A percentile compares a stretch with the other conserved stretches of the same genome.
Evolutionary conservation across 2,329 filamentous ascomycete genomes (phyloP).

Genomic region (Colletotrichum lindemuthianum): DNA sequence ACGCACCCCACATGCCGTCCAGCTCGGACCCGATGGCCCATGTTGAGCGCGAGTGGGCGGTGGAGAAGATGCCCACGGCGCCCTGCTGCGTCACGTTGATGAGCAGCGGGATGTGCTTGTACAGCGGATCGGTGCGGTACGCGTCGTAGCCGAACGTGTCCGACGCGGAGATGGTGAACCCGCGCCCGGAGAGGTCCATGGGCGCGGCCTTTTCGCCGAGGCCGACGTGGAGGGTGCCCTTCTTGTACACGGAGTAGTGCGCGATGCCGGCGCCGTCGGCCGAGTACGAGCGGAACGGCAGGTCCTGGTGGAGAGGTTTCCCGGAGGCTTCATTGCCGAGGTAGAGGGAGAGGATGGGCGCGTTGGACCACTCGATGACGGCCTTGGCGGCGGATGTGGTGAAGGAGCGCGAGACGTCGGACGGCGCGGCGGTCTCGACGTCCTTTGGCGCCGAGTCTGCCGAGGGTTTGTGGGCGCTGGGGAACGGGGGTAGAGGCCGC

Average conservation of each 20-base stretch:
- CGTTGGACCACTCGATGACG: constrained; percentile 66
- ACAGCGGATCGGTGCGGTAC: constrained; percentile 76
- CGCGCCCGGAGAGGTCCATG: constrained; percentile 75
- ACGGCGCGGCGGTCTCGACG: constrained; percentile 40
- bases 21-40: constrained; percentile 78
- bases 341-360: constrained; percentile 62
- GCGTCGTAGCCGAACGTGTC: constrained; percentile 80
- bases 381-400: constrained; percentile 52
- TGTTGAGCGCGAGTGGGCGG: constrained; percentile 69
- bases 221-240: constrained; percentile 72
- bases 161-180: constrained; percentile 74
- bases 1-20: constrained; percentile 79
- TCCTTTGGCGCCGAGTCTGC: constrained; percentile 8
- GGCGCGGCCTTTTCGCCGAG: constrained; percentile 78
- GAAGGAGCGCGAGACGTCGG: constrained; percentile 44
- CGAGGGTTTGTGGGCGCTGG: constrained; percentile 62
- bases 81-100: constrained; percentile 74
- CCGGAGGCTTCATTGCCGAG: constrained; percentile 59
- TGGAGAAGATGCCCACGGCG: constrained; percentile 75
- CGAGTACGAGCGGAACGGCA: constrained; percentile 73
- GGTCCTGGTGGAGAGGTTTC: constrained; percentile 68
- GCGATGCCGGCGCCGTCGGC: constrained; percentile 70
- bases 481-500: constrained; percentile 73
- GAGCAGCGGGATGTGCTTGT: constrained; percentile 79
- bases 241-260: constrained; percentile 72